phyloP scores from a whole-genome alignment of 768 basidiomycete species.

The Pholiota microspora region DNA sequence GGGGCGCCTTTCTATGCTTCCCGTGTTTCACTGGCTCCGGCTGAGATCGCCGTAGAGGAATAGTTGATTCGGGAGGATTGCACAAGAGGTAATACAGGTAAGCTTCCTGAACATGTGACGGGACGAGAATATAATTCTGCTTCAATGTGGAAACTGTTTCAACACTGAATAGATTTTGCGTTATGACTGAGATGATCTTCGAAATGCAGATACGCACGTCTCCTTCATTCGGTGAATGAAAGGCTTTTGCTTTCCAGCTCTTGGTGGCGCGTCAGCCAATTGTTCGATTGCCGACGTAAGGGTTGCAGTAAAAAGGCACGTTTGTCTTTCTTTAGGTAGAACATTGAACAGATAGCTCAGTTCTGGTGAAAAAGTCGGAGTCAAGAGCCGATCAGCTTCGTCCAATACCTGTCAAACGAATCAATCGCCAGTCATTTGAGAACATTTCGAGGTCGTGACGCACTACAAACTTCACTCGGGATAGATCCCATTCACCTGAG shows the following conservation, averaged over 20 bases:
- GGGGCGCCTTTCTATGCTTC: conserved; percentile 24
- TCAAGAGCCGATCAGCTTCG: conserved; percentile 92
- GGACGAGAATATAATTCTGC: conserved; percentile 89
- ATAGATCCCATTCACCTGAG: conserved; percentile 80
- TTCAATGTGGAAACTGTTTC: conserved; percentile 88
- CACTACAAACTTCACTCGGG: conserved; percentile 83
- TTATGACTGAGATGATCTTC: background rate
- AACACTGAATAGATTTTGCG: conserved; percentile 44
- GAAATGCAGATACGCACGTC: conserved; percentile 38
- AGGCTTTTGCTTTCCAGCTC: conserved; percentile 80
- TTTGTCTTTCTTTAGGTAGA: conserved; percentile 87
- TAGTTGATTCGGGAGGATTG: conserved; percentile 80
- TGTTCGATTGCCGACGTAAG: conserved; percentile 83
- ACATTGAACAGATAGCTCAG: conserved; percentile 72
- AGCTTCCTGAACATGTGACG: conserved; percentile 90
- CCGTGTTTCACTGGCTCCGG: conserved; percentile 46
- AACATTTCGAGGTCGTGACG: conserved; percentile 21
- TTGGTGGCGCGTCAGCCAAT: conserved; percentile 68
- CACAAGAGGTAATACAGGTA: conserved; percentile 90
- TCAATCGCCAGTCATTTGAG: conserved; percentile 1
- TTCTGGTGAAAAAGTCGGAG: conserved; percentile 86
- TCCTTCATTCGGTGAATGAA: conserved; percentile 82
- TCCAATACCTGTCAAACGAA: conserved; percentile 70
- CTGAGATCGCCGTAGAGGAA: conserved; percentile 61
- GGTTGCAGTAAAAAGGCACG: conserved; percentile 96